Evolutionary conservation across 495 filamentous ascomycete genomes (phyloP).

Genomic region (Podospora didyma): DNA sequence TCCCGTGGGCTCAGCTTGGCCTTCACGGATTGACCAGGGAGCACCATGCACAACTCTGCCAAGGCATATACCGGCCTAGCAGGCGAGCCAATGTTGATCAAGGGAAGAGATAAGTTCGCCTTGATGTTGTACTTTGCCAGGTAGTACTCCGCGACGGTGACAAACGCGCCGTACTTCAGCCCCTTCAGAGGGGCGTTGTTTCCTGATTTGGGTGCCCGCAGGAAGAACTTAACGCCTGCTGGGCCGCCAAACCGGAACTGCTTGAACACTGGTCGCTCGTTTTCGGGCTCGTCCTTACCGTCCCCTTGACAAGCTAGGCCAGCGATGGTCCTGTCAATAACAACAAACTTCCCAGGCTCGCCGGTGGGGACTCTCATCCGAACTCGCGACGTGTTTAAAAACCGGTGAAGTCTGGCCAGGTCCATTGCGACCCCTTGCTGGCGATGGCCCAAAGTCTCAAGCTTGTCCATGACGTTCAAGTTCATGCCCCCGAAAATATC

Average conservation of each 20-base stretch:
- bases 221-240: slow-evolving; percentile 16
- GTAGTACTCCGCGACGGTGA: slow-evolving; percentile 34
- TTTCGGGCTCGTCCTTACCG: neutral
- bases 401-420: slow-evolving; percentile 29
- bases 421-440: neutral
- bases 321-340: slow-evolving; percentile 40
- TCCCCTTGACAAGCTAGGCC: slow-evolving; percentile 37
- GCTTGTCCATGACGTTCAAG: slow-evolving; percentile 5
- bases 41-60: slow-evolving; percentile 59
- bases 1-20: slow-evolving; percentile 53
- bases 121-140: slow-evolving; percentile 25
- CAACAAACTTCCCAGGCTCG: slow-evolving; percentile 30
- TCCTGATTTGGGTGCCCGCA: slow-evolving; percentile 5
- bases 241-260: slow-evolving; percentile 11
- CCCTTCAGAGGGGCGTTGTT: slow-evolving; percentile 3
- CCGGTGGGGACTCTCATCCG: slow-evolving; percentile 32
- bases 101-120: slow-evolving; percentile 43
- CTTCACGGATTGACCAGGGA: slow-evolving; percentile 61
- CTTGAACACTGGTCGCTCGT: neutral
- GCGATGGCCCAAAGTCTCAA: neutral
- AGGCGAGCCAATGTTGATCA: slow-evolving; percentile 65
- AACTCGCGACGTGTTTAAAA: slow-evolving; percentile 46
- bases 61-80: slow-evolving; percentile 61
- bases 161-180: slow-evolving; percentile 18
- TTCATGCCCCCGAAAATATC: slow-evolving; percentile 16